phyloP scores from a whole-genome alignment of 2,329 filamentous ascomycete genomes.

The Fusarium concolor region DNA sequence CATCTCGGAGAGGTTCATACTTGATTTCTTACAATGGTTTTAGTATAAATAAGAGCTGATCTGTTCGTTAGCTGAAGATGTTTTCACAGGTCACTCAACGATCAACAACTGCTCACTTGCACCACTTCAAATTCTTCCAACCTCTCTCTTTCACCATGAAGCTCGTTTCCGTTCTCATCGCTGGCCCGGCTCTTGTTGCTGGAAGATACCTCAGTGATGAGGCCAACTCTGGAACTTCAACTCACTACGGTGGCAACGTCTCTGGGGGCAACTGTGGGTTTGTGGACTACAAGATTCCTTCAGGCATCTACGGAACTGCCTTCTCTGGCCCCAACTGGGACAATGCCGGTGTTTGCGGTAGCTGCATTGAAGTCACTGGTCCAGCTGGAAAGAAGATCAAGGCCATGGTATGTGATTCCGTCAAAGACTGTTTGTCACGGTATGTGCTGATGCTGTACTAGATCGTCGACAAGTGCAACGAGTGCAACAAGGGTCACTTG shows the following conservation, averaged over 20 bases:
- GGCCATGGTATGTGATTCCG: constrained; percentile 65
- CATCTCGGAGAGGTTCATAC: neutral
- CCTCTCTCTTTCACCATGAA: constrained; percentile 33
- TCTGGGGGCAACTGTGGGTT: constrained; percentile 72
- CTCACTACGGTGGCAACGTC: constrained; percentile 67
- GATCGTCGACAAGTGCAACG: constrained; percentile 60
- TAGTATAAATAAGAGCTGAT: constrained; percentile 6
- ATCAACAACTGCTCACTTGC: neutral
- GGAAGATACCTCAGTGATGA: constrained; percentile 27
- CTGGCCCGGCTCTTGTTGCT: constrained; percentile 38
- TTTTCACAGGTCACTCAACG: neutral
- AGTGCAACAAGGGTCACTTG: constrained; percentile 56
- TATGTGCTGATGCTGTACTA: constrained; percentile 24
- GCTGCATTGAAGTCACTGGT: constrained; percentile 70
- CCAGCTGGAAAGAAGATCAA: constrained; percentile 66
- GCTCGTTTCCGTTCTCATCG: constrained; percentile 33
- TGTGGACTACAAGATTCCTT: constrained; percentile 69
- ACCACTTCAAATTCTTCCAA: neutral
- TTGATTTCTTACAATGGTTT: neutral
- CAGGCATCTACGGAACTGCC: constrained; percentile 70
- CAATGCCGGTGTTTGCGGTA: constrained; percentile 67
- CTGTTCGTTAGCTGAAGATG: neutral
- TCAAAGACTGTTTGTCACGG: rapidly evolving
- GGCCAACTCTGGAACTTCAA: constrained; percentile 46
- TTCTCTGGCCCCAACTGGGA: constrained; percentile 70